phyloP scores from a whole-genome alignment of 139 green algal genomes.

The Chlamydomonas schloesseri region DNA sequence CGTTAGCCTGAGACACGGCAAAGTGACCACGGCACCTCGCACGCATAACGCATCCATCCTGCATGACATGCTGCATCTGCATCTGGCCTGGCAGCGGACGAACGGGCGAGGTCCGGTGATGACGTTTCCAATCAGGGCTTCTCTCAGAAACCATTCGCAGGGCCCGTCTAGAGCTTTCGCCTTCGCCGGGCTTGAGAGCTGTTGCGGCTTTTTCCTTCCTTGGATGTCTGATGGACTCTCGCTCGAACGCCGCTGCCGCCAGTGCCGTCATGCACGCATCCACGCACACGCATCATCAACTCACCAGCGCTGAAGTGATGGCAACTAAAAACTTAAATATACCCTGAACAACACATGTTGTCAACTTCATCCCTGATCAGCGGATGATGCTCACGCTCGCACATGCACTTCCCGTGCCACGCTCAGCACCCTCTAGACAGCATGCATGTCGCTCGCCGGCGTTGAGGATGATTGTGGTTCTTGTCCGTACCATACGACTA shows the following conservation, averaged over 20 bases:
- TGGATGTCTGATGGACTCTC: constrained; percentile 72
- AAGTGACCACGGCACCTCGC: too few species aligned
- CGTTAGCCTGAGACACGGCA: constrained; percentile 72
- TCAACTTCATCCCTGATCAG: constrained; percentile 45
- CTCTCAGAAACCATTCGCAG: constrained; percentile 82
- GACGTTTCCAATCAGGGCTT: constrained; percentile 65
- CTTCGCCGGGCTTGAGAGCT: constrained; percentile 79
- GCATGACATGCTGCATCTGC: not conserved
- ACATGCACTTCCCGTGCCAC: not conserved
- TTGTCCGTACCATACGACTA: constrained; percentile 46
- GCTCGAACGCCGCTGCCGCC: not conserved
- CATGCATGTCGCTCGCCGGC: constrained; percentile 7
- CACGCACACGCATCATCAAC: not conserved
- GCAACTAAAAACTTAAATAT: constrained; percentile 73
- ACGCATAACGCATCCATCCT: not conserved
- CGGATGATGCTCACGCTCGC: not conserved
- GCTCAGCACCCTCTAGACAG: not conserved
- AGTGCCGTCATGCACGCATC: not conserved
- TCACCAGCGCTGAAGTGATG: constrained; percentile 60
- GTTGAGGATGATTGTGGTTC: constrained; percentile 55
- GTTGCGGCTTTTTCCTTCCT: constrained; percentile 74
- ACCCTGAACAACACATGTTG: constrained; percentile 59
- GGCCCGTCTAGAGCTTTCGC: constrained; percentile 76
- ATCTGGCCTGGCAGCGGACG: too few species aligned
- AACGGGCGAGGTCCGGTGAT: constrained; percentile 54